phyloP scores from a whole-genome alignment of 2,329 filamentous ascomycete genomes.

The Alternaria incomplexa region DNA sequence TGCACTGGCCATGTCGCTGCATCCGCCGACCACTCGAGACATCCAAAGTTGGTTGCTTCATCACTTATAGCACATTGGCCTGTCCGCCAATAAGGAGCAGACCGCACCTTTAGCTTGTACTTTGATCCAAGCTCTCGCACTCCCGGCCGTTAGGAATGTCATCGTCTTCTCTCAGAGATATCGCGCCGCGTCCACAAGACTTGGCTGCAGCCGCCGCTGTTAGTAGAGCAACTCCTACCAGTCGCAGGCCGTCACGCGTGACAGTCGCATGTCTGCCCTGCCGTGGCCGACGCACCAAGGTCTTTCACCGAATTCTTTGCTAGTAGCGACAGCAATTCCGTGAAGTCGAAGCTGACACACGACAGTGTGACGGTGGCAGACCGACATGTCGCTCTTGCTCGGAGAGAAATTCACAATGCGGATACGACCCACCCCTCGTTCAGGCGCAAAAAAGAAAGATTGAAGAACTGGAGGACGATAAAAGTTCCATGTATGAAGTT shows the following conservation, averaged over 20 bases:
- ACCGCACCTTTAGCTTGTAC: neutral
- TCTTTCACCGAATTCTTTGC: neutral
- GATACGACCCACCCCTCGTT: slow-evolving; percentile 4
- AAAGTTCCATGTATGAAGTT: slow-evolving; percentile 15
- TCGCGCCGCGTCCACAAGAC: slow-evolving; percentile 7
- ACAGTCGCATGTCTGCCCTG: slow-evolving; percentile 8
- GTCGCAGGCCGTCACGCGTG: neutral
- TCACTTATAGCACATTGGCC: neutral
- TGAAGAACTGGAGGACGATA: slow-evolving; percentile 11
- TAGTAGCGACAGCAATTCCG: neutral
- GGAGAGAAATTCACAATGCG: neutral
- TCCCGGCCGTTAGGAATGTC: neutral
- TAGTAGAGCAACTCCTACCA: neutral
- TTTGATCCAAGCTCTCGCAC: neutral
- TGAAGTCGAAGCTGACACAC: neutral
- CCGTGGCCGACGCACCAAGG: slow-evolving; percentile 11
- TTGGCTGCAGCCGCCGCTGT: neutral
- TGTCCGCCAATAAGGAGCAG: neutral
- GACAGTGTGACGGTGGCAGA: slow-evolving; percentile 12
- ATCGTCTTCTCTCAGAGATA: neutral
- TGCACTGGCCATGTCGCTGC: neutral
- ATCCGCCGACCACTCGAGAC: neutral
- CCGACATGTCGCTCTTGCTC: slow-evolving; percentile 11
- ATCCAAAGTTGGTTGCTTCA: neutral
- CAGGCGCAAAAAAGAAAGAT: slow-evolving; percentile 14